Percentiles rank a stretch among this genome's conserved stretches.
Conservation (phyloP, 1,284 basidiomycete genomes). For the Trichosporon sp. region DNA sequence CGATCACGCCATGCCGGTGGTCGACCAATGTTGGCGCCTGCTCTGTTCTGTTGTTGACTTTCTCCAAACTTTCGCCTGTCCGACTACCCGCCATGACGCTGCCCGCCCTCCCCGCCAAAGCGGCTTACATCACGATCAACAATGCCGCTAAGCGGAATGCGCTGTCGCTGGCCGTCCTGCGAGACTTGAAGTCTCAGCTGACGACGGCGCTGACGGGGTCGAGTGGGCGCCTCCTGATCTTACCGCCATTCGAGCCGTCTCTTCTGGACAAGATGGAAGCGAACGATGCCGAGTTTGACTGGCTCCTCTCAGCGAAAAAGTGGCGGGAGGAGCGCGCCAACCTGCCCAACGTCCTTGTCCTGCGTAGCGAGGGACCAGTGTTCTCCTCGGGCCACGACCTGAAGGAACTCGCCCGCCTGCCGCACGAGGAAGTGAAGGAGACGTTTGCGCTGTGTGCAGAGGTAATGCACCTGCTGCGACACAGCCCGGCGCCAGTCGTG, state of each 20-base stretch:
- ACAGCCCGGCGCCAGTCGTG: constrained; percentile 15
- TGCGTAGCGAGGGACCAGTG: constrained; percentile 17
- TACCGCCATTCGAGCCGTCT: constrained; percentile 11
- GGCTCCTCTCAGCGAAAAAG: constrained; percentile 10
- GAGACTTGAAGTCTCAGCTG: constrained; percentile 15
- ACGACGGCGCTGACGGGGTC: constrained; percentile 1
- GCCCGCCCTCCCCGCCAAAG: constrained; percentile 13
- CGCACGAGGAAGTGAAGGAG: constrained; percentile 18
- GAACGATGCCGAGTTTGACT: constrained; percentile 5
- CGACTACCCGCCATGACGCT: constrained; percentile 7
- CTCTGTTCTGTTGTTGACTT: neutral
- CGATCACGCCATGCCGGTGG: neutral
- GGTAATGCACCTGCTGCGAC: constrained; percentile 17
- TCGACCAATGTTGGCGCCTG: neutral
- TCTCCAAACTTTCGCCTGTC: too few species aligned
- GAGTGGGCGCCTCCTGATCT: constrained; percentile 2
- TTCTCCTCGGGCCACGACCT: constrained; percentile 19
- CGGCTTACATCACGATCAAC: constrained; percentile 20
- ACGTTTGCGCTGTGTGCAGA: constrained; percentile 21
- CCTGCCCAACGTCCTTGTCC: constrained; percentile 16
- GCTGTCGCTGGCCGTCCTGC: constrained; percentile 16
- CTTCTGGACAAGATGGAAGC: constrained; percentile 15
- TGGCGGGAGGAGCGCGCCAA: constrained; percentile 11
- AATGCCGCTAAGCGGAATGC: constrained; percentile 21
- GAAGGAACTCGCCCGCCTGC: constrained; percentile 15